Percentiles rank a stretch among this genome's conserved stretches.
phyloP scores from a whole-genome alignment of 208 protist species.

The Leishmania turanica region DNA sequence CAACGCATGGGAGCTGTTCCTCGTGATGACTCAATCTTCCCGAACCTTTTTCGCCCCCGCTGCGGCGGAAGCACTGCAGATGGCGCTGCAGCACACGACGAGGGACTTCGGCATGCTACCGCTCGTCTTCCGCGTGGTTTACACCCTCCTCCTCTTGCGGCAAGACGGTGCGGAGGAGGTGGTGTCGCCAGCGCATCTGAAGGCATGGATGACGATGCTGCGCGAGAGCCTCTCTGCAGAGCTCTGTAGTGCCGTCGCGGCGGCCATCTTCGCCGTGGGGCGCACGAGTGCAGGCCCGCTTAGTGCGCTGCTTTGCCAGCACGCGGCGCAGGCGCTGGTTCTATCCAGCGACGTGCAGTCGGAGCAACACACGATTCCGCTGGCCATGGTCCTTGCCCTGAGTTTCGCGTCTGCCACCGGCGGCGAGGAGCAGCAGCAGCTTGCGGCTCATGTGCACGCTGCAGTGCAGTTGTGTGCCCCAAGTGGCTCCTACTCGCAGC shows the following conservation, averaged over 20 bases:
- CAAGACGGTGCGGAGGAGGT: slow-evolving; percentile 29
- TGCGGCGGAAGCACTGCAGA: slow-evolving; percentile 41
- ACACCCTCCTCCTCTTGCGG: slow-evolving; percentile 55
- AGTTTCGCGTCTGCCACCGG: slow-evolving; percentile 5
- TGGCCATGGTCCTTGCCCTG: slow-evolving; percentile 16
- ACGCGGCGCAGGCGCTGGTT: slow-evolving; percentile 15
- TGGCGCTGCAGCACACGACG: slow-evolving; percentile 47
- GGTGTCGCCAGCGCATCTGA: slow-evolving; percentile 20
- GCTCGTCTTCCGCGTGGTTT: slow-evolving; percentile 45
- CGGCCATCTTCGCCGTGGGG: slow-evolving; percentile 33
- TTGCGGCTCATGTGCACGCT: slow-evolving; percentile 6
- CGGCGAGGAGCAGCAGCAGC: slow-evolving; percentile 8
- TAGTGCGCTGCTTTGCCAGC: slow-evolving; percentile 23
- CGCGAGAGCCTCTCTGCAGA: slow-evolving; percentile 36
- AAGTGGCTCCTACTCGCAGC: not conserved
- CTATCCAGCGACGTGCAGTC: slow-evolving; percentile 48
- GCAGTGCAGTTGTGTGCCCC: not conserved
- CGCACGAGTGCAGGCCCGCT: slow-evolving; percentile 28
- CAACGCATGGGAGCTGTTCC: slow-evolving; percentile 77
- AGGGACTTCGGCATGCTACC: slow-evolving; percentile 62
- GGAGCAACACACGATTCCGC: slow-evolving; percentile 24
- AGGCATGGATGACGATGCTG: slow-evolving; percentile 36
- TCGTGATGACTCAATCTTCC: slow-evolving; percentile 48
- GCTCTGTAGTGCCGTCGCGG: slow-evolving; percentile 32
- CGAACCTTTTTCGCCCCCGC: slow-evolving; percentile 16